Conservation (phyloP, 768 basidiomycete genomes). For the Tremella mesenterica region DNA sequence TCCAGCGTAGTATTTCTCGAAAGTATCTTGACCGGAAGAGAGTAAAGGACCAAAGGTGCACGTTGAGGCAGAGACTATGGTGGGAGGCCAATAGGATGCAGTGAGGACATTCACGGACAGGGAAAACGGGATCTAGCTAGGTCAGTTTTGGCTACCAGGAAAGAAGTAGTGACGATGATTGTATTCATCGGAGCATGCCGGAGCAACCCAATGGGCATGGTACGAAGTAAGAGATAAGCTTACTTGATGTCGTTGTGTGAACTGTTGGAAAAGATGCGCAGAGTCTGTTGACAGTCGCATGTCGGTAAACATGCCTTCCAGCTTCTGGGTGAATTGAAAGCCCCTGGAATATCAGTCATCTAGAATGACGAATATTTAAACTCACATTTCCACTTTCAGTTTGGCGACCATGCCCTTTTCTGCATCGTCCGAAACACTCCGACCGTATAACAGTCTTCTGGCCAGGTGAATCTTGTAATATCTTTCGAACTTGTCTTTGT, state of each 20-base stretch:
- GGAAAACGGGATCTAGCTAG: constrained; percentile 66
- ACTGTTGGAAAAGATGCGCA: constrained; percentile 57
- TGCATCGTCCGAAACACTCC: constrained; percentile 93
- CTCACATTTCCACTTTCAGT: constrained; percentile 74
- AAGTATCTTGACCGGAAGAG: constrained; percentile 59
- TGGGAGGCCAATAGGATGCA: constrained; percentile 90
- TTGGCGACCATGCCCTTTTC: constrained; percentile 96
- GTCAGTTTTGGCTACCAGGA: neutral
- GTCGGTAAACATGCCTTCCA: constrained; percentile 98
- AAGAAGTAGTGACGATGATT: neutral
- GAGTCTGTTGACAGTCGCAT: constrained; percentile 75
- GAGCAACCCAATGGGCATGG: neutral
- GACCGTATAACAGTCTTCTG: constrained; percentile 72
- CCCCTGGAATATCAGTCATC: constrained; percentile 50
- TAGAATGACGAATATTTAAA: neutral
- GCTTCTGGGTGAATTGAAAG: constrained; percentile 90
- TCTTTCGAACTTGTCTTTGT: constrained; percentile 95
- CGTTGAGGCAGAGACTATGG: constrained; percentile 49
- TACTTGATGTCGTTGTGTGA: constrained; percentile 54
- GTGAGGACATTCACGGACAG: constrained; percentile 89
- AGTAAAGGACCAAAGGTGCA: constrained; percentile 65
- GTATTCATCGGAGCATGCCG: neutral
- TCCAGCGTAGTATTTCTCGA: constrained; percentile 80
- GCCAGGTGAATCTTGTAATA: constrained; percentile 97
- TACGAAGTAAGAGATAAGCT: constrained; percentile 34